A percentile compares a stretch with the other conserved stretches of the same genome.
Conservation (phyloP, 208 protist genomes). For the Acanthamoeba healyi region DNA sequence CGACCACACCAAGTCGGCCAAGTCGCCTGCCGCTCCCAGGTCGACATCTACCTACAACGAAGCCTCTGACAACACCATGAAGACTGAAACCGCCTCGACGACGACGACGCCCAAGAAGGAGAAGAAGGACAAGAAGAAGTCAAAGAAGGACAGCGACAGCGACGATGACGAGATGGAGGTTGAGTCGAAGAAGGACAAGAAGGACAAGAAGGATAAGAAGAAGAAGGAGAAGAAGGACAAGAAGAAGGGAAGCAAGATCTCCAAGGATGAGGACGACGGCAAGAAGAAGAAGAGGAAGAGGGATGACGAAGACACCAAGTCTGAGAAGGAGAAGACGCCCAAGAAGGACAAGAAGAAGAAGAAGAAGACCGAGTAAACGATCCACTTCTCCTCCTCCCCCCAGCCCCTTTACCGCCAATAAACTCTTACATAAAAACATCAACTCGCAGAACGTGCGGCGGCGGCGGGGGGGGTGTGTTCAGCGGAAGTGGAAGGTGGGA, state of each 20-base stretch:
- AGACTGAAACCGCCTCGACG: neutral
- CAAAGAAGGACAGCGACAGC: constrained; percentile 26
- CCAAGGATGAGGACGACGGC: neutral
- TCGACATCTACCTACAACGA: constrained; percentile 21
- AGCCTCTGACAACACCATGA: neutral
- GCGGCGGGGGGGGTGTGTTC: too few relatives aligned
- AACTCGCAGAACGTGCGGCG: too few relatives aligned
- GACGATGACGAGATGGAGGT: neutral
- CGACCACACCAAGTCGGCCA: constrained; percentile 27
- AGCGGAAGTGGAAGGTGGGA: too few relatives aligned
- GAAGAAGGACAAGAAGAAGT: constrained; percentile 93
- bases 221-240: neutral
- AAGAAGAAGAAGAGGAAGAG: constrained; percentile 36
- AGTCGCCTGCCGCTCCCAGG: neutral
- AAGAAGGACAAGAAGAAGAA: constrained; percentile 48
- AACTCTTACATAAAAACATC: too few relatives aligned
- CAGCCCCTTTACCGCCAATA: neutral
- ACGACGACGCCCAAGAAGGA: constrained; percentile 95
- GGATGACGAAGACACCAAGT: constrained; percentile 23
- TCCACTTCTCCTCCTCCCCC: neutral
- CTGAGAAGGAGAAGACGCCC: constrained; percentile 33
- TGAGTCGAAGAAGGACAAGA: constrained; percentile 38
- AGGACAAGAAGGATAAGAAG: constrained; percentile 1
- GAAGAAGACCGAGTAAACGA: constrained; percentile 22
- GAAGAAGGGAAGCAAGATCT: neutral